These are phyloP conservation scores for Eucalyptus marginata DNA, from an alignment of 345 rosid species.

Conservation along the genomic window DNA sequence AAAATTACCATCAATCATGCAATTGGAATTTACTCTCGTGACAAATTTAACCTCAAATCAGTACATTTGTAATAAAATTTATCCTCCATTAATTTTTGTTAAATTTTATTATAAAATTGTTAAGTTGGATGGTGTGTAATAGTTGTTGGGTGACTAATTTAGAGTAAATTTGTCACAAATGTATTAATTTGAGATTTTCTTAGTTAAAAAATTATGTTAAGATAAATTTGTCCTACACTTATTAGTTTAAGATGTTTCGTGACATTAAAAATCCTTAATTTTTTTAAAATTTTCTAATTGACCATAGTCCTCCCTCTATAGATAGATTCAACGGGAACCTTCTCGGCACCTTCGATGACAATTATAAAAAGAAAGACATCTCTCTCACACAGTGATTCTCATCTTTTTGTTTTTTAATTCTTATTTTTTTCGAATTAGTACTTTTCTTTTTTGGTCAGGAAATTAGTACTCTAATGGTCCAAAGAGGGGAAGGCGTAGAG, in stretches of 20 bases:
- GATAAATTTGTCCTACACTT: too few species aligned
- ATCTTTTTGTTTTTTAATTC: background rate
- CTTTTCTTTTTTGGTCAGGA: background rate
- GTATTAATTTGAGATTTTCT: too few species aligned
- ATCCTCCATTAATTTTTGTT: accelerated
- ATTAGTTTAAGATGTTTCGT: too few species aligned
- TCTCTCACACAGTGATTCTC: background rate
- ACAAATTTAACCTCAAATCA: too few species aligned
- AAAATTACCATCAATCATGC: too few species aligned
- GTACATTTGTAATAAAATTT: too few species aligned
- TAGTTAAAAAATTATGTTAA: too few species aligned
- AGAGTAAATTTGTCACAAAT: too few species aligned
- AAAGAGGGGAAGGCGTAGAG: background rate
- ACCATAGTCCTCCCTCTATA: background rate
- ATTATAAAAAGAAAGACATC: background rate
- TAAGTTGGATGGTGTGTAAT: too few species aligned
- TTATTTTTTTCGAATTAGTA: background rate
- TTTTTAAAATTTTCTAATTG: background rate
- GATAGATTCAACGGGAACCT: background rate
- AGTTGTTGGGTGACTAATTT: too few species aligned
- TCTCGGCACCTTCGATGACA: background rate
- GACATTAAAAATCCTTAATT: too few species aligned
- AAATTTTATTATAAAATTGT: too few species aligned
- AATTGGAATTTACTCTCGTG: accelerated
- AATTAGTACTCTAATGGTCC: background rate